phyloP scores from a whole-genome alignment of 2,329 filamentous ascomycete species.

The Xylariaceae sp. region DNA sequence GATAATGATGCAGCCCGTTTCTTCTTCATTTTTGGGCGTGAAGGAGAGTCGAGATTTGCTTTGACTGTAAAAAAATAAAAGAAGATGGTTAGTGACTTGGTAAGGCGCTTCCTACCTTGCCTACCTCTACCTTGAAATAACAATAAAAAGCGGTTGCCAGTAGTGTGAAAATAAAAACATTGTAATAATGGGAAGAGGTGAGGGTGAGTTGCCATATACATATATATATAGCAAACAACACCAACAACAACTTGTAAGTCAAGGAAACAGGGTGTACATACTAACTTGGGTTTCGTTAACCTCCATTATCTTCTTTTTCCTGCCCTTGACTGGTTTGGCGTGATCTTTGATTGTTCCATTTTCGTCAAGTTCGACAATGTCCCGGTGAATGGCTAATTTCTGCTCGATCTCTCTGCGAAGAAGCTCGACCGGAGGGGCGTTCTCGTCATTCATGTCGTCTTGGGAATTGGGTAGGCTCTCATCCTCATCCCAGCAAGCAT shows the following conservation, averaged over 20 bases:
- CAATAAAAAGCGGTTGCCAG: no score
- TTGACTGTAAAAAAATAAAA: constrained; percentile 58
- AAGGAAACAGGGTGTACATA: constrained; percentile 41
- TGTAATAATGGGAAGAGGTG: no score
- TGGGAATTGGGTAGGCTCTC: constrained; percentile 28
- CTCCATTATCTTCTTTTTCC: constrained; percentile 76
- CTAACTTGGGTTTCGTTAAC: constrained; percentile 89
- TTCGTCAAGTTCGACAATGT: constrained; percentile 49
- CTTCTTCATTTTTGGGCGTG: constrained; percentile 74
- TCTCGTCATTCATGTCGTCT: constrained; percentile 19
- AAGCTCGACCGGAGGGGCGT: constrained; percentile 25
- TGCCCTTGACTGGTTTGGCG: constrained; percentile 43
- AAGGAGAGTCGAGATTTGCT: constrained; percentile 86
- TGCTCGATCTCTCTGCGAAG: constrained; percentile 28
- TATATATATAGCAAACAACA: no score
- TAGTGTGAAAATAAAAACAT: no score
- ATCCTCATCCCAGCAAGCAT: constrained; percentile 48
- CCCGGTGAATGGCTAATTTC: constrained; percentile 41
- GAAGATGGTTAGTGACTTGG: constrained; percentile 27
- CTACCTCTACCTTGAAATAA: no score
- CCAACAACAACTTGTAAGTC: background rate
- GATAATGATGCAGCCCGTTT: constrained; percentile 50
- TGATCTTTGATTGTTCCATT: constrained; percentile 49
- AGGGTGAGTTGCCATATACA: no score
- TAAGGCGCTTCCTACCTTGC: no score